phyloP scores from a whole-genome alignment of 2,329 filamentous ascomycete species.

The Sphaerulina musiva region DNA sequence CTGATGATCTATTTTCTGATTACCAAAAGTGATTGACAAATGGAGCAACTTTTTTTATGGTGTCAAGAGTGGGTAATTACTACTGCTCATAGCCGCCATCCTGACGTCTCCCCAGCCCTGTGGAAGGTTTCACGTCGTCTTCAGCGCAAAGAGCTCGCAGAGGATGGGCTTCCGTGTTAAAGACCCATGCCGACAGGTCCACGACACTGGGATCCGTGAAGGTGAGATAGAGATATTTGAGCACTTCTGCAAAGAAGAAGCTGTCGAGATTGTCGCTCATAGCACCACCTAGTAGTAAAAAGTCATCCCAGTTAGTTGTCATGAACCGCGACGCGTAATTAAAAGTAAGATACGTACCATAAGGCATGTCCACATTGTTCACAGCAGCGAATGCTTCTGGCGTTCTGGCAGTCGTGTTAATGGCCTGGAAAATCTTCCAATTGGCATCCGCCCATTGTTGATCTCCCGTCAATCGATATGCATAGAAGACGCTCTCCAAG shows the following conservation, averaged over 20 bases:
- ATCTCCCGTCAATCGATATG: constrained; percentile 53
- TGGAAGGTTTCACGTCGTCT: background rate
- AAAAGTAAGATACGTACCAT: background rate
- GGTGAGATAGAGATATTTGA: constrained; percentile 55
- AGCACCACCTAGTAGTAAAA: constrained; percentile 6
- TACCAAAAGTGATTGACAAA: too few relatives aligned
- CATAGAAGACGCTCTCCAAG: constrained; percentile 52
- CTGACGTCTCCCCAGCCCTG: background rate
- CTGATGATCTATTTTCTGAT: too few relatives aligned
- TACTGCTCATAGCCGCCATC: background rate
- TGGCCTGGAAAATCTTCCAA: constrained; percentile 42
- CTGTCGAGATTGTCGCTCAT: constrained; percentile 18
- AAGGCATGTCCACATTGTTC: constrained; percentile 17
- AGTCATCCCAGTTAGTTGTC: background rate
- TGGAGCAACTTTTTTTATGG: too few relatives aligned
- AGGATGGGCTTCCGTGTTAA: constrained; percentile 45
- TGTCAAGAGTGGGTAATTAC: too few relatives aligned
- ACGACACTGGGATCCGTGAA: constrained; percentile 40
- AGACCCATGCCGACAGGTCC: constrained; percentile 43
- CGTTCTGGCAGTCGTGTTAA: constrained; percentile 36
- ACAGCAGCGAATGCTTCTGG: constrained; percentile 15
- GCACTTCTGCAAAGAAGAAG: constrained; percentile 68
- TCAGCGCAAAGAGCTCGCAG: constrained; percentile 24
- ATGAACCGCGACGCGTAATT: background rate
- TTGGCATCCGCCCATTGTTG: constrained; percentile 39